Conservation (phyloP, 2,329 filamentous ascomycete genomes). For the Coniella vitis region DNA sequence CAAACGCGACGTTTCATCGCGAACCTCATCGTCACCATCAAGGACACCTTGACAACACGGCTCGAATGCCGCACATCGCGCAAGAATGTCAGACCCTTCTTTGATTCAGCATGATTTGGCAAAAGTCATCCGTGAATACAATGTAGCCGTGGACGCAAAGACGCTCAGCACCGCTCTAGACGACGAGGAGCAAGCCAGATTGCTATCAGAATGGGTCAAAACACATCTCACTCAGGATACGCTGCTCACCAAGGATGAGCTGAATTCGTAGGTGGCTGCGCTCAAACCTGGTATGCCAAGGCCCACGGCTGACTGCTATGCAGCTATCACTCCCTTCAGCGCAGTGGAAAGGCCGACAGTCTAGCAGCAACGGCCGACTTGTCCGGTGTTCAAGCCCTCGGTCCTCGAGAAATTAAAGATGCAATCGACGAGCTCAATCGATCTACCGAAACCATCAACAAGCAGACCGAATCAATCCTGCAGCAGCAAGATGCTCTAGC, state of each 20-base stretch:
- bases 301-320: not conserved
- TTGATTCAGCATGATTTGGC: not conserved
- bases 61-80: no score
- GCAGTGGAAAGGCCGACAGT: constrained; percentile 39
- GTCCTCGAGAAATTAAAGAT: constrained; percentile 51
- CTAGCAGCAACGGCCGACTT: constrained; percentile 39
- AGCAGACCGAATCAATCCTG: constrained; percentile 55
- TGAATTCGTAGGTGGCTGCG: constrained; percentile 37
- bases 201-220: constrained; percentile 41
- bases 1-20: no score
- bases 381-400: constrained; percentile 42
- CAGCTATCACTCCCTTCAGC: constrained; percentile 45
- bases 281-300: not conserved
- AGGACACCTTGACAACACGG: no score
- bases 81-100: no score
- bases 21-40: no score
- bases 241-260: constrained; percentile 47
- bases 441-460: constrained; percentile 57
- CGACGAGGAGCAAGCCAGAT: constrained; percentile 28
- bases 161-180: constrained; percentile 30
- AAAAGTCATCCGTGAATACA: constrained; percentile 25
- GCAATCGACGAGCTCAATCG: constrained; percentile 58
- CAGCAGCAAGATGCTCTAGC: constrained; percentile 56
- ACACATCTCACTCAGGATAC: constrained; percentile 43
- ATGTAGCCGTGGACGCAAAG: constrained; percentile 28